Evolutionary conservation across 2,329 filamentous ascomycete species (phyloP).

Genomic region (Fusarium continuum): DNA sequence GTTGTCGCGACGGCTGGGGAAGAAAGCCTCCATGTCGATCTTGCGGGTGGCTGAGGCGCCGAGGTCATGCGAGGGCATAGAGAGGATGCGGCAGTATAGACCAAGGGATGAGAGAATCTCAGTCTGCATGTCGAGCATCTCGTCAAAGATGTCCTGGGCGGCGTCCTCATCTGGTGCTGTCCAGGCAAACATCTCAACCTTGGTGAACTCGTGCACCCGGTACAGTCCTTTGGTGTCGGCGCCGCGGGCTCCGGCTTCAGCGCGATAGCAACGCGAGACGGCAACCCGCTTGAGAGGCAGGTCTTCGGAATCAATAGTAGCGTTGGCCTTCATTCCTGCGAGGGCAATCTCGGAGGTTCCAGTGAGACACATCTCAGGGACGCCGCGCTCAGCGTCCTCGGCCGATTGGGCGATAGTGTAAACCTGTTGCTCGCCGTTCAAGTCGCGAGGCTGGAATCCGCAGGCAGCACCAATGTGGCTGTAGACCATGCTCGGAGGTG

Average conservation of each 20-base stretch:
- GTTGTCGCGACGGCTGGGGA: constrained; percentile 76
- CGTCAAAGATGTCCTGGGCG: constrained; percentile 73
- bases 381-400: constrained; percentile 67
- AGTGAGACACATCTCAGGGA: constrained; percentile 78
- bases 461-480: constrained; percentile 89
- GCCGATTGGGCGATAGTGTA: constrained; percentile 78
- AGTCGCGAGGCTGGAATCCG: constrained; percentile 92
- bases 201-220: constrained; percentile 97
- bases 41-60: constrained; percentile 89
- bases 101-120: constrained; percentile 81
- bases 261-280: constrained; percentile 91
- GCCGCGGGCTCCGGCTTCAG: constrained; percentile 90
- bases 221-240: constrained; percentile 94
- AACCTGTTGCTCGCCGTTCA: constrained; percentile 90
- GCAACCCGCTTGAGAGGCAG: constrained; percentile 84
- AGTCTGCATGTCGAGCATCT: constrained; percentile 87
- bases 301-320: constrained; percentile 68
- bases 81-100: constrained; percentile 86
- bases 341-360: constrained; percentile 96
- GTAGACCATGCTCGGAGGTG: constrained; percentile 91
- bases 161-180: constrained; percentile 64
- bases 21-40: constrained; percentile 92
- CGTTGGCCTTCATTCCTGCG: constrained; percentile 86
- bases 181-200: constrained; percentile 98
- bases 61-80: constrained; percentile 90